phyloP scores from a whole-genome alignment of 1,284 basidiomycete genomes.

The Pulveroboletus sp. region DNA sequence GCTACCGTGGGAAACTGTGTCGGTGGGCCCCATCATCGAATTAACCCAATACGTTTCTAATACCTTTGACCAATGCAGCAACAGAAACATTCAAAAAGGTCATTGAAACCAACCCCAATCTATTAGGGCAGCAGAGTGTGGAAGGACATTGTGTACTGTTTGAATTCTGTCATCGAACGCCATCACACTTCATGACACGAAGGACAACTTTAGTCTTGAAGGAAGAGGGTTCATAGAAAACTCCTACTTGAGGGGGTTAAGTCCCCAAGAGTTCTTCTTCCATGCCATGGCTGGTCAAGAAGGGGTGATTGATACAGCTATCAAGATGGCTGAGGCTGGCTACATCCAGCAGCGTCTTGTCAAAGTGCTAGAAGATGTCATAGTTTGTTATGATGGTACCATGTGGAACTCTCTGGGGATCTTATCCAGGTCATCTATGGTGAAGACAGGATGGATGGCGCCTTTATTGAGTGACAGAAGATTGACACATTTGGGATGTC shows the following conservation, averaged over 20 bases:
- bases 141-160: constrained; percentile 98
- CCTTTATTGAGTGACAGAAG: constrained; percentile 93
- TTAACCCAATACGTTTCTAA: no score
- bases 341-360: constrained; percentile 98
- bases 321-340: constrained; percentile 99
- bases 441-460: constrained; percentile 98
- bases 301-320: constrained; percentile 98
- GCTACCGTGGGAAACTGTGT: constrained; percentile 97
- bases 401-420: constrained; percentile 96
- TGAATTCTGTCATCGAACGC: constrained; percentile 93
- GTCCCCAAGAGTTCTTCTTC: constrained; percentile 99
- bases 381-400: constrained; percentile 97
- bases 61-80: no score
- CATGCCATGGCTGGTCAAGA: constrained; percentile 99
- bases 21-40: constrained; percentile 44
- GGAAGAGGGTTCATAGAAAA: constrained; percentile 99
- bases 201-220: constrained; percentile 98
- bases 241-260: constrained; percentile 96
- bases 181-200: constrained; percentile 97
- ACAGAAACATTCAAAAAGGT: no score
- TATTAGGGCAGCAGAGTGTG: constrained; percentile 87
- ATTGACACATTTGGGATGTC: constrained; percentile 87
- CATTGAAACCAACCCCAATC: no score
- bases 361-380: constrained; percentile 96
- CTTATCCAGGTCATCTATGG: constrained; percentile 97